These are phyloP conservation scores for Torrubiellomyces zombiae DNA, from an alignment of 2,329 filamentous ascomycete species.

Conservation along the genomic window DNA sequence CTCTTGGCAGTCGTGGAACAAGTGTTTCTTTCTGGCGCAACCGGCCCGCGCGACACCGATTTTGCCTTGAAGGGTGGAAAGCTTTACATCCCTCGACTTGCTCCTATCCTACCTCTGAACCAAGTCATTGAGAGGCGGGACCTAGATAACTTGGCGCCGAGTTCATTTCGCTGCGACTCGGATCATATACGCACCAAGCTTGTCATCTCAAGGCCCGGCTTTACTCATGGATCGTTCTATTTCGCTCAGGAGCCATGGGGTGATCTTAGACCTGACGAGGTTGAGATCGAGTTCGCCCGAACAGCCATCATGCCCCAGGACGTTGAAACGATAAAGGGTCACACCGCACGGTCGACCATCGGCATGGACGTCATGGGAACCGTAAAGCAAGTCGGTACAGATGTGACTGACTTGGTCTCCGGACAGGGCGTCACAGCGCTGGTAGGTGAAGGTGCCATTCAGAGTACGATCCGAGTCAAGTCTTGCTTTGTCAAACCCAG, in stretches of 20 bases:
- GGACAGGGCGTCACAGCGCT: slow-evolving; percentile 27
- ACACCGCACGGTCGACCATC: slow-evolving; percentile 13
- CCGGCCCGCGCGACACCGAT: slow-evolving; percentile 21
- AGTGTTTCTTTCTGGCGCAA: slow-evolving; percentile 7
- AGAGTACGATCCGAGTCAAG: slow-evolving; percentile 16
- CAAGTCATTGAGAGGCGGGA: slow-evolving; percentile 21
- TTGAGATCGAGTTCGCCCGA: slow-evolving; percentile 22
- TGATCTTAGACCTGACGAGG: slow-evolving; percentile 14
- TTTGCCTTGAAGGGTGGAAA: slow-evolving; percentile 21
- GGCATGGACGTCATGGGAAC: slow-evolving; percentile 25
- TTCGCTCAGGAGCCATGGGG: slow-evolving; percentile 8
- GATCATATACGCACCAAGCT: slow-evolving; percentile 8
- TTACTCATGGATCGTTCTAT: slow-evolving; percentile 9
- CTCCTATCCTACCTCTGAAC: slow-evolving; percentile 23
- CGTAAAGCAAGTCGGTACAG: slow-evolving; percentile 17
- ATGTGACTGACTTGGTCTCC: slow-evolving; percentile 13
- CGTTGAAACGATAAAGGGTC: slow-evolving; percentile 17
- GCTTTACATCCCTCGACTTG: slow-evolving; percentile 28
- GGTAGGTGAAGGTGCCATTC: slow-evolving; percentile 17
- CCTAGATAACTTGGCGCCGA: slow-evolving; percentile 3
- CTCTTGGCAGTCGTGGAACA: slow-evolving; percentile 12
- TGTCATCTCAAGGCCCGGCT: slow-evolving; percentile 10
- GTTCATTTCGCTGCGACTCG: slow-evolving; percentile 7
- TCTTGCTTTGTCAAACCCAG: slow-evolving; percentile 18
- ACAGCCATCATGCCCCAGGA: slow-evolving; percentile 20